Percentiles rank a stretch among this genome's conserved stretches.
These are phyloP conservation scores for Omphalea diandra DNA, from an alignment of 441 rosid genomes.

Conservation along the genomic window DNA sequence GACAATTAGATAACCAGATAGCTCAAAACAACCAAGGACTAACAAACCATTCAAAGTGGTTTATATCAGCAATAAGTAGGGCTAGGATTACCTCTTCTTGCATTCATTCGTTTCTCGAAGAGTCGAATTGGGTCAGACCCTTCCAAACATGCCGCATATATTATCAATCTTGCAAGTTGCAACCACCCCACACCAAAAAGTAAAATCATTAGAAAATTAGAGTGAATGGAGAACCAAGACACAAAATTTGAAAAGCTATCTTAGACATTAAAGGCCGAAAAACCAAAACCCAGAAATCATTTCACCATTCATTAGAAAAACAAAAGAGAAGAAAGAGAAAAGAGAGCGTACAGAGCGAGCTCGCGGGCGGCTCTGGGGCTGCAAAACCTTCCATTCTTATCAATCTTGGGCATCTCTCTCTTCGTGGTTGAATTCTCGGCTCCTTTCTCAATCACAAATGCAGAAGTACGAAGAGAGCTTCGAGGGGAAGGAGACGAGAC, in stretches of 20 bases:
- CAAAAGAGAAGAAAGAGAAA: neutral
- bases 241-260: neutral
- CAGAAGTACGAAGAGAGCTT: constrained; percentile 35
- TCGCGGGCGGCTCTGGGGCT: constrained; percentile 97
- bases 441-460: constrained; percentile 37
- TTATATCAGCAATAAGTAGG: neutral
- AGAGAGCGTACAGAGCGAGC: constrained; percentile 68
- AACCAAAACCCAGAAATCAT: neutral
- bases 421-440: constrained; percentile 28
- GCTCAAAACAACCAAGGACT: neutral
- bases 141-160: constrained; percentile 88
- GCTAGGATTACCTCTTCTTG: constrained; percentile 71
- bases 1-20: neutral
- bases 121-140: constrained; percentile 88
- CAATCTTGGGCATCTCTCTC: constrained; percentile 68
- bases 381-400: constrained; percentile 85
- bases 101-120: constrained; percentile 81
- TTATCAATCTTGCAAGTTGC: constrained; percentile 44
- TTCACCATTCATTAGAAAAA: neutral
- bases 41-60: neutral
- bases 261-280: neutral
- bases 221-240: neutral
- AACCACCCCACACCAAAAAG: constrained; percentile 4
- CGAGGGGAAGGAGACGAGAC: neutral
- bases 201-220: neutral